Base-by-base conservation (phyloP, 2,329 filamentous ascomycete species). In the Cladosporium oxysporum region DNA sequence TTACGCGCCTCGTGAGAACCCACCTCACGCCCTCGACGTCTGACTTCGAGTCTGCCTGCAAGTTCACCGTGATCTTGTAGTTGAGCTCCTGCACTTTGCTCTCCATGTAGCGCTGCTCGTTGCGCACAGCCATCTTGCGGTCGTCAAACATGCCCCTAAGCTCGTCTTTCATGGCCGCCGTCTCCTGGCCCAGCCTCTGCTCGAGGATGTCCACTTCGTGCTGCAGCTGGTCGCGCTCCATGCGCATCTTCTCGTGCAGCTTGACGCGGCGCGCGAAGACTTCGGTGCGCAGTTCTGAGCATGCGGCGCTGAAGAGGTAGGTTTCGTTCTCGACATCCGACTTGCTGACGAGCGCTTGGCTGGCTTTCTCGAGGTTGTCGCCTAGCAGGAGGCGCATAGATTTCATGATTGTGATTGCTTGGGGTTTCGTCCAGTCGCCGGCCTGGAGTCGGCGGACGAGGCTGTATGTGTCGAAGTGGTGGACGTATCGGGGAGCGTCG, bases 81-180 rank as follows among this genome's bases (percentile, higher is more conserved):
- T 94, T 96, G 71, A 98, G 85, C 81, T 97, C 91, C 83, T 97
- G 93, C 69, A 92, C 90, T 72, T 89, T 89, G 60, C 90, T 91
- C 75, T 98, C 94, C 74, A 91, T 90, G 7, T 85, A 84, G 75
- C 93, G 89, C 79, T 97, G 93, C 77, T 97, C 91, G 78, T 94
- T 91, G 64, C 93, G 84, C 1, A 96, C 93, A 2, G 88, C 87
- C 91, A 98, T 96, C 77, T 94, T 95, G 52, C 96, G 88, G 76
- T 99, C 94, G 75, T 98, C 94, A 77, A 98, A 97, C 85, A 97
- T 90, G 66, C 92, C 94, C 76, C 93, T 92, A n/a, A 98, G 85
- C 64, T 93, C 92, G 75, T 99, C 94, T 72, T 92, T 95, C 66
- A 98, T 82, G 37, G 87, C 90, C 64, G 88, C 80, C 29, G 93